Conservation (phyloP, 306 rosid genomes). For the Coriaria nepalensis region DNA sequence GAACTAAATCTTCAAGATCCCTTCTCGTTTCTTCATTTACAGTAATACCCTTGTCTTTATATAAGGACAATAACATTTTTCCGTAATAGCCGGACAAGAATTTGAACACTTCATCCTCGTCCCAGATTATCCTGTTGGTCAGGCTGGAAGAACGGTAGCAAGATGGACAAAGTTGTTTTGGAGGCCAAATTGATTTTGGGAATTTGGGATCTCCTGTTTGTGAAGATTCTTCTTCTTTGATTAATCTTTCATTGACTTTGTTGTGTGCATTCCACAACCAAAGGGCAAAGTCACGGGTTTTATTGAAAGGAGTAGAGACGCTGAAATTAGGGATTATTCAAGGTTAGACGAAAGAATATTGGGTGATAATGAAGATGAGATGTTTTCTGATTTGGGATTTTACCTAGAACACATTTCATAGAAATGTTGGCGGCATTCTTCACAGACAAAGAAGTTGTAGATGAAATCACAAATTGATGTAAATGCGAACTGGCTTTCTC, state of each 20-base stretch:
- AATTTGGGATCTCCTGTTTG: constrained; percentile 78
- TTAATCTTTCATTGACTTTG: constrained; percentile 58
- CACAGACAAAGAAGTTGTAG: constrained; percentile 82
- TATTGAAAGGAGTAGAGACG: constrained; percentile 63
- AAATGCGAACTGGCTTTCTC: constrained; percentile 80
- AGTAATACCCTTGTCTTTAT: constrained; percentile 28
- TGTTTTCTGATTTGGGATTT: neutral
- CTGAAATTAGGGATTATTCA: constrained; percentile 24
- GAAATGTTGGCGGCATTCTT: constrained; percentile 93
- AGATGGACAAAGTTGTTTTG: constrained; percentile 59
- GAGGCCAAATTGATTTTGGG: constrained; percentile 89
- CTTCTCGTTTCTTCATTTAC: constrained; percentile 20
- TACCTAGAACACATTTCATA: constrained; percentile 79
- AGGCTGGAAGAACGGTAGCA: constrained; percentile 38
- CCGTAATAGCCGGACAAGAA: constrained; percentile 52
- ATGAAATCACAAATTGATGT: constrained; percentile 67
- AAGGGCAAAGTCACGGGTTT: constrained; percentile 57
- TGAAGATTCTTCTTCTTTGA: constrained; percentile 63
- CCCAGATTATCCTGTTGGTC: constrained; percentile 45
- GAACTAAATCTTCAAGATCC: constrained; percentile 43
- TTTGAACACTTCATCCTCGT: constrained; percentile 48
- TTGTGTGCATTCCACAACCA: constrained; percentile 93
- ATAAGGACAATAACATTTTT: constrained; percentile 41
- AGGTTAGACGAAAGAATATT: constrained; percentile 18
- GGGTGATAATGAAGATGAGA: constrained; percentile 9